Conservation (phyloP, 2,329 filamentous ascomycete genomes). For the Karstenula rhodostoma region DNA sequence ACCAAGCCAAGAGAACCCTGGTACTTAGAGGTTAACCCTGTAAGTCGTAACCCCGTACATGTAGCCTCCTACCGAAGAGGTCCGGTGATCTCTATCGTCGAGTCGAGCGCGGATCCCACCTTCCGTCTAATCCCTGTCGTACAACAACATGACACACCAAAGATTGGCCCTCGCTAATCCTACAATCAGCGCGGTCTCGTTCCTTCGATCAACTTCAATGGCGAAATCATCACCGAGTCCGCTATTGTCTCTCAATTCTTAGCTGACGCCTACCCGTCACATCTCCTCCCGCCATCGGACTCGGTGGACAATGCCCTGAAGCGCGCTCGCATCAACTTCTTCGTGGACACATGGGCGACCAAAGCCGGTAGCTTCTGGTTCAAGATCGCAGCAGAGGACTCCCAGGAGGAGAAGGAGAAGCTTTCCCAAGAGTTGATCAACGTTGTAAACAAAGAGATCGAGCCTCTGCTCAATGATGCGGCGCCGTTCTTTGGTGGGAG, state of each 20-base stretch:
- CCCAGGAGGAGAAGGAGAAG: constrained; percentile 60
- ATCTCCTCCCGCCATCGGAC: constrained; percentile 67
- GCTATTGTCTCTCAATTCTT: constrained; percentile 76
- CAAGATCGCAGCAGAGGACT: constrained; percentile 56
- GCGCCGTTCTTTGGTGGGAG: constrained; percentile 57
- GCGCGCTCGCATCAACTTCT: constrained; percentile 74
- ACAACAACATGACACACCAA: neutral
- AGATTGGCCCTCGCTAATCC: neutral
- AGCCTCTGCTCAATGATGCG: constrained; percentile 68
- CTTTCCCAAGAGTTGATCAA: constrained; percentile 62
- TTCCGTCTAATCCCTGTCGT: neutral
- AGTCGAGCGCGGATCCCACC: neutral
- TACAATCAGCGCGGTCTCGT: constrained; percentile 70
- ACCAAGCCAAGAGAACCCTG: constrained; percentile 71
- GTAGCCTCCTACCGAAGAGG: too few species aligned
- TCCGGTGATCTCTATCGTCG: neutral
- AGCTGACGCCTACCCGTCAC: constrained; percentile 73
- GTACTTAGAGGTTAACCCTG: constrained; percentile 80
- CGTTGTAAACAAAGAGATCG: constrained; percentile 72
- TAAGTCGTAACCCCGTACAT: constrained; percentile 34
- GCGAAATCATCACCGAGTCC: constrained; percentile 75
- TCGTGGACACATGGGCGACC: constrained; percentile 72
- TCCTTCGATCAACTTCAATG: constrained; percentile 70
- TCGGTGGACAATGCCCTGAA: constrained; percentile 64
- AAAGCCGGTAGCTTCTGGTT: constrained; percentile 64